Evolutionary conservation across 73 alveolate genomes (phyloP).

Genomic region (Tetrahymena elliotti): DNA sequence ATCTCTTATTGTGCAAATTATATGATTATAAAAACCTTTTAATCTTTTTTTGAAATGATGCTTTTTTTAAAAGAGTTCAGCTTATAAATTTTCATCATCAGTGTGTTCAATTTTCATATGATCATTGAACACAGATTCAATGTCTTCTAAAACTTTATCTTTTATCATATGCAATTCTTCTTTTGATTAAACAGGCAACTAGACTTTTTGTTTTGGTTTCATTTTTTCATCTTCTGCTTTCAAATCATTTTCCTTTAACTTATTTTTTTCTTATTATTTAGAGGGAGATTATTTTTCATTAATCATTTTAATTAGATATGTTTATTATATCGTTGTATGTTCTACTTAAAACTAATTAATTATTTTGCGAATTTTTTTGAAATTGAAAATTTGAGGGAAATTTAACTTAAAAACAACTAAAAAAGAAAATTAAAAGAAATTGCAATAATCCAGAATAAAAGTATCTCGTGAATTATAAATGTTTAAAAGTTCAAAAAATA

Average conservation of each 20-base stretch:
- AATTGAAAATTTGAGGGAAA: not conserved
- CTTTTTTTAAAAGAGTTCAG: not conserved
- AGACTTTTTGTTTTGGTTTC: not conserved
- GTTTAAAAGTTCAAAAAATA: not conserved
- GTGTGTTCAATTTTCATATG: not conserved
- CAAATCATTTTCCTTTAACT: not conserved
- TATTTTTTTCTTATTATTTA: not conserved
- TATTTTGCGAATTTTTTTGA: not conserved
- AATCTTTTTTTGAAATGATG: not conserved
- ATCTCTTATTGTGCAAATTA: not conserved
- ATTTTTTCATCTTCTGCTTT: not conserved
- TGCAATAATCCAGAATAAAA: not conserved
- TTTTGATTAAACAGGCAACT: not conserved
- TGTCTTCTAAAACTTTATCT: not conserved
- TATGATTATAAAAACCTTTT: not conserved
- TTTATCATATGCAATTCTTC: not conserved
- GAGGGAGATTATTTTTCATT: not conserved
- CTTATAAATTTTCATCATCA: not conserved
- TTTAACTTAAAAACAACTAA: not conserved
- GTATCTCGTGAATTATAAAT: not conserved
- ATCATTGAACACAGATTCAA: not conserved
- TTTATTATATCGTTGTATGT: not conserved
- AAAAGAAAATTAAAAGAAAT: not conserved
- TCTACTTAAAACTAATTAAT: not conserved
- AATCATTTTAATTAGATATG: not conserved